phyloP scores from a whole-genome alignment of 768 basidiomycete genomes.

The Boletus vermiculosoides region DNA sequence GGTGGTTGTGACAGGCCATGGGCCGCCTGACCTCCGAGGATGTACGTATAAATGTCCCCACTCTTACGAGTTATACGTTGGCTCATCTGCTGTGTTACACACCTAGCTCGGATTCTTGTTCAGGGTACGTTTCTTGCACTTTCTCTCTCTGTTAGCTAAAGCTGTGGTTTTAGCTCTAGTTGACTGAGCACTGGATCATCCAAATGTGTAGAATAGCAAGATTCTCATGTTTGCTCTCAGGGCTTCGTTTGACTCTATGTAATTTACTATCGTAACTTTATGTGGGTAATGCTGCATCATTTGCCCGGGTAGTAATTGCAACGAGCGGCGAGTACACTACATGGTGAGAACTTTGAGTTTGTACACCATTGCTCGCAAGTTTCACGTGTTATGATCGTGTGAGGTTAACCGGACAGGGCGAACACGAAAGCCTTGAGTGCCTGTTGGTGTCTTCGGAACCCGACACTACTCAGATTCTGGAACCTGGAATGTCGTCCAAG shows the following conservation, averaged over 20 bases:
- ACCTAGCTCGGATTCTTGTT: conserved; percentile 46
- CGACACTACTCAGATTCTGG: not conserved
- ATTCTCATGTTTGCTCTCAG: not conserved
- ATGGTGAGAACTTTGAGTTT: not conserved
- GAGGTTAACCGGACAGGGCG: not conserved
- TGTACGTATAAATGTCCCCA: conserved; percentile 37
- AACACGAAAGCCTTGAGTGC: not conserved
- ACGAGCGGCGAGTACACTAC: too few species aligned
- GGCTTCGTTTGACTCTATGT: not conserved
- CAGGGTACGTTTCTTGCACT: conserved; percentile 35
- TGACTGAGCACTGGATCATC: not conserved
- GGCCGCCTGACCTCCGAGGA: conserved; percentile 89
- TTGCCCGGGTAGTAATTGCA: not conserved
- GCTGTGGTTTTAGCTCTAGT: conserved; percentile 17
- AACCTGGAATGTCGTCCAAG: conserved; percentile 21
- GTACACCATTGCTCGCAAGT: too few species aligned
- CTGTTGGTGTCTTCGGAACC: not conserved
- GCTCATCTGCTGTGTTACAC: not conserved
- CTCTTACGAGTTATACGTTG: not conserved
- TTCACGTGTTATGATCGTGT: not conserved
- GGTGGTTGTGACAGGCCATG: conserved; percentile 62
- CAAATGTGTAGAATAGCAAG: not conserved
- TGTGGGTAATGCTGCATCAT: not conserved
- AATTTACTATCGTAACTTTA: not conserved
- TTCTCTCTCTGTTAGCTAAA: not conserved